These are phyloP conservation scores for Ascochyta viciae-villosae DNA, from an alignment of 2,329 filamentous ascomycete species.

Conservation along the genomic window DNA sequence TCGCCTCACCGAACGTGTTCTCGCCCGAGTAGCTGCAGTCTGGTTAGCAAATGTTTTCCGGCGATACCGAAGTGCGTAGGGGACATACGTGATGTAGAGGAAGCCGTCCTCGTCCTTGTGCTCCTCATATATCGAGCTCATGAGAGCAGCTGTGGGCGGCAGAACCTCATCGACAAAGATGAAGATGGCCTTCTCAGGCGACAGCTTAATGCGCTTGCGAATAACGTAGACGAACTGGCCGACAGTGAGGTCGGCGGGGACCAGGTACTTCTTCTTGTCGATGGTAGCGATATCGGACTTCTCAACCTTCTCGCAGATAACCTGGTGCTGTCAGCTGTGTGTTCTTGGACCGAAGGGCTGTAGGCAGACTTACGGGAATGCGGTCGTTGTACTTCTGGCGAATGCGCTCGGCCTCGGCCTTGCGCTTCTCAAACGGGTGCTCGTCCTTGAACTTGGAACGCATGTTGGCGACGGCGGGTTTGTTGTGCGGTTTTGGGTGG, in stretches of 20 bases:
- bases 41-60: slow-evolving; percentile 29
- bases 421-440: slow-evolving; percentile 99
- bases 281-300: slow-evolving; percentile 92
- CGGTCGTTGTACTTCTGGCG: slow-evolving; percentile 98
- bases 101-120: slow-evolving; percentile 92
- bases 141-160: slow-evolving; percentile 93
- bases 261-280: slow-evolving; percentile 99
- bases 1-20: slow-evolving; percentile 85
- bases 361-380: slow-evolving; percentile 79
- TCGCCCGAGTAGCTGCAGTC: slow-evolving; percentile 83
- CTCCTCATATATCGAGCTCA: slow-evolving; percentile 99
- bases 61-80: not conserved
- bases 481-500: slow-evolving; percentile 22
- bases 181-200: slow-evolving; percentile 99
- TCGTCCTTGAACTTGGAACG: slow-evolving; percentile 99
- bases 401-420: slow-evolving; percentile 99
- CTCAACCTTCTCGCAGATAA: slow-evolving; percentile 79
- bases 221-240: slow-evolving; percentile 99
- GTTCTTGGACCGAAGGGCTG: not conserved
- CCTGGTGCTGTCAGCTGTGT: slow-evolving; percentile 61
- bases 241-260: slow-evolving; percentile 95
- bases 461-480: slow-evolving; percentile 62
- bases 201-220: slow-evolving; percentile 99
- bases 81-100: slow-evolving; percentile 90
- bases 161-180: slow-evolving; percentile 99